Base-by-base conservation (phyloP, 2,329 filamentous ascomycete genomes). In the Zymoseptoria crescenta region DNA sequence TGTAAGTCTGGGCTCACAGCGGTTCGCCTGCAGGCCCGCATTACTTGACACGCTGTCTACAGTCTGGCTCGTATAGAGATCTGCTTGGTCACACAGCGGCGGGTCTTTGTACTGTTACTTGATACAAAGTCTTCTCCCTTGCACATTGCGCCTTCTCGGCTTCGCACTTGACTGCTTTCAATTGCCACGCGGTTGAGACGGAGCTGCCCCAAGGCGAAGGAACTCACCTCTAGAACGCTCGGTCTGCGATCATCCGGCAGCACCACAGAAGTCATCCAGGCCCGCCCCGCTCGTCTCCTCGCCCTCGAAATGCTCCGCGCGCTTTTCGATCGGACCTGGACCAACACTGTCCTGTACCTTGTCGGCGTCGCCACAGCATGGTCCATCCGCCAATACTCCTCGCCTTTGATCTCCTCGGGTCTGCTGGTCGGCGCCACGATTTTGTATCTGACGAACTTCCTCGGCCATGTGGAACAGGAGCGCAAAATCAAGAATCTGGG, bases 401-500 rank as follows among this genome's bases (percentile, higher is more conserved):
- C 56, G 3, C 49, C 52, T 29, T n/a, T 57, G 58, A 52, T 28
- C 19, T 49, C n/a, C 6, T 35, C 10, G 19, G 35, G 27, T 10
- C 28, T 50, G 19, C 29, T 41, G 7, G 13, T 41, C 30, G 48
- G 45, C 52, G 30, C 29, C 16, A 19, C 24, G 3, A 27, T 63
- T 51, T 61, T 61, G 48, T 67, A 60, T 53, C 21, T 62, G 51
- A 61, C 59, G 1, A 62, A 62, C 57, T 55, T 67, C 54, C n/a
- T 64, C 51, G 20, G 45, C 19, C 67, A 64, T 20, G 29, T 75
- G 56, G 64, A 67, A 35, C 58, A 65, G 53, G 73, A 76, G 62
- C 65, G 67, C 27, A 74, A 68, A 56, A 76, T 81, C 58, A 64
- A 67, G 29, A 66, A 65, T 13, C 72, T 80, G 3, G 79, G 79